Conservation (phyloP, 2,329 filamentous ascomycete species). For the Exophiala oligosperma region DNA sequence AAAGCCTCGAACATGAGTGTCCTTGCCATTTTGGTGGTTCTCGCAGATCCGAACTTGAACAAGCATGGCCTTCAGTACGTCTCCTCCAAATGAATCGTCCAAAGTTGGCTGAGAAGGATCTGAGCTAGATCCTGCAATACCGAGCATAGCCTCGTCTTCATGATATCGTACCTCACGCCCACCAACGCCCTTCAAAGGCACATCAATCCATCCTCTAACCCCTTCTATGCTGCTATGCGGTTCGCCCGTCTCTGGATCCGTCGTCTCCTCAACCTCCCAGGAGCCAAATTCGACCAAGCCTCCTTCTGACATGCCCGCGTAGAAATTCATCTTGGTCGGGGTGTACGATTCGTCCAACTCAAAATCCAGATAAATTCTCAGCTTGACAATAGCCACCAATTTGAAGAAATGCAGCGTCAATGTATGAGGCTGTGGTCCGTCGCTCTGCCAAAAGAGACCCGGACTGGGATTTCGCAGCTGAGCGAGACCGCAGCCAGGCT, state of each 20-base stretch:
- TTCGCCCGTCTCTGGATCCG: slow-evolving; percentile 28
- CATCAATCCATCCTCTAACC: slow-evolving; percentile 80
- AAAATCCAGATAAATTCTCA: slow-evolving; percentile 73
- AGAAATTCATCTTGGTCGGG: slow-evolving; percentile 85
- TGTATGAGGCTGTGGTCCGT: slow-evolving; percentile 64
- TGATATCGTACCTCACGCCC: slow-evolving; percentile 38
- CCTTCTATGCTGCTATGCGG: slow-evolving; percentile 28
- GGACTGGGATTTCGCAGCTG: slow-evolving; percentile 60
- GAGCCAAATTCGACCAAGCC: slow-evolving; percentile 85
- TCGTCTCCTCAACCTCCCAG: slow-evolving; percentile 73
- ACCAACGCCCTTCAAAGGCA: slow-evolving; percentile 67
- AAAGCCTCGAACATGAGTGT: slow-evolving; percentile 92
- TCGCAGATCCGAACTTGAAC: slow-evolving; percentile 88
- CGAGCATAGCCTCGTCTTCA: slow-evolving; percentile 18
- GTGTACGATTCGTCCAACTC: slow-evolving; percentile 94
- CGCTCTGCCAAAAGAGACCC: slow-evolving; percentile 64
- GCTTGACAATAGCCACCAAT: slow-evolving; percentile 51
- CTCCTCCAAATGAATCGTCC: slow-evolving; percentile 51
- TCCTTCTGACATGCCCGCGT: slow-evolving; percentile 87
- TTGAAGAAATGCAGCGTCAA: slow-evolving; percentile 64
- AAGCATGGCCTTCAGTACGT: slow-evolving; percentile 81
- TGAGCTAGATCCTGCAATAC: slow-evolving; percentile 17
- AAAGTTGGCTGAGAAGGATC: slow-evolving; percentile 11
- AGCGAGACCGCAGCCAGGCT: slow-evolving; percentile 62
- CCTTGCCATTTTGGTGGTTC: slow-evolving; percentile 98